These are phyloP conservation scores for Quercus rubra DNA, from an alignment of 306 rosid genomes.

Conservation along the genomic window DNA sequence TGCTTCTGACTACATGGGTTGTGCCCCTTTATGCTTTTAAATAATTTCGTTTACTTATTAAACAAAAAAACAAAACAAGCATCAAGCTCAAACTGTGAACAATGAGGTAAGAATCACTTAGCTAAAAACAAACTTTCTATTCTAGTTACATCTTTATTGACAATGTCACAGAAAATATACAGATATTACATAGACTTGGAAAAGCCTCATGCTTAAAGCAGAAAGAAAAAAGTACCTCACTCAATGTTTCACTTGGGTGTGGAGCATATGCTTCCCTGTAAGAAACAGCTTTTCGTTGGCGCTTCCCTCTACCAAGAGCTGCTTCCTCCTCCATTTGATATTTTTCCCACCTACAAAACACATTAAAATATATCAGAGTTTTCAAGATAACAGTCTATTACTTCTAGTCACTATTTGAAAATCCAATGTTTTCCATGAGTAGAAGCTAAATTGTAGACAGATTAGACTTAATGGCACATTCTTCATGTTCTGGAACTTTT, in stretches of 20 bases:
- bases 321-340: constrained; percentile 99
- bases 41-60: no score
- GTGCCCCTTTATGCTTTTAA: no score
- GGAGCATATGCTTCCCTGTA: constrained; percentile 91
- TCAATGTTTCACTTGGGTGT: constrained; percentile 72
- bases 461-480: neutral
- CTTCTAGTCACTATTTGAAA: constrained; percentile 21
- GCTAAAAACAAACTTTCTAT: neutral
- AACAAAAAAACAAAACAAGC: no score
- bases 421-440: constrained; percentile 5
- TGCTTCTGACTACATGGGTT: no score
- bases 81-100: neutral
- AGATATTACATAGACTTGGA: neutral
- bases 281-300: constrained; percentile 92
- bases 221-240: constrained; percentile 63
- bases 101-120: neutral
- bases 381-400: constrained; percentile 7
- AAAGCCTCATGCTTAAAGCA: constrained; percentile 18
- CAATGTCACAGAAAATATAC: constrained; percentile 9
- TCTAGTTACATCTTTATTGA: neutral
- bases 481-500: neutral
- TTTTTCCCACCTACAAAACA: constrained; percentile 82
- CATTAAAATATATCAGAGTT: constrained; percentile 15
- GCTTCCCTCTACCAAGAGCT: constrained; percentile 96
- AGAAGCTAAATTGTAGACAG: constrained; percentile 3